Evolutionary conservation across 1,284 basidiomycete genomes (phyloP), one percentile per base, ranked within the genome.

Genomic region (Cryptococcus sp.): DNA sequence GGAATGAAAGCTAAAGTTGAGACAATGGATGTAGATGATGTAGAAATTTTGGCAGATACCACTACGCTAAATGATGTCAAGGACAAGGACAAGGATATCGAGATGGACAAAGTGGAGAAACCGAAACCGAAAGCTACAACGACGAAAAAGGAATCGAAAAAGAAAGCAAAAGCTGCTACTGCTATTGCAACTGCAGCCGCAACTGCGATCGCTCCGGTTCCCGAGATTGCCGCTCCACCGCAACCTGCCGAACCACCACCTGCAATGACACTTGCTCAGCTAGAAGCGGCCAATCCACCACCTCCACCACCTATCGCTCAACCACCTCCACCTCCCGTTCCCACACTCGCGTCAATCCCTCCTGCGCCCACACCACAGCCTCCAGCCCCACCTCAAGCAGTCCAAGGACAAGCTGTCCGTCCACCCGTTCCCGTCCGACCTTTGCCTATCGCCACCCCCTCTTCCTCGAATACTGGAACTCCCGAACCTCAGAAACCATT

Each of bases 401-500:
- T 28, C 11, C 28, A 4, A 28, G 28, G 28, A 5, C 48, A 25
- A 45, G 36, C 49, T 5, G 49, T 52, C 19, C 51, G 51, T 1
- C 41, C 55, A 34, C 45, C 49, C 31, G 44, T 46, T 7, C 46
- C 41, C 19, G 32, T 60, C 53, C 50, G 55, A 54, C 44, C 60
- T 53, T 49, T 60, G 49, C 37, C 52, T 9, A 40, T 50, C 16
- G 43, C 47, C 13, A 50, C 54, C 40, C 48, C 55, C 4, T 57
- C 53, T 22, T 21, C 49, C 48, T 42, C 49, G 47, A 46, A 45
- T 25, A 45, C 50, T 7, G 49, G 36, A 11, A 53, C 59, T 24
- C 52, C 62, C 18, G 61, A 67, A 37, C 65, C 66, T 14, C 59
- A 56, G 4, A 55, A 59, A 46, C 69, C 70, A 2, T 72, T 67